These are phyloP conservation scores for Phytophthora meadii DNA, from an alignment of 352 stramenopile genomes.

Conservation along the genomic window DNA sequence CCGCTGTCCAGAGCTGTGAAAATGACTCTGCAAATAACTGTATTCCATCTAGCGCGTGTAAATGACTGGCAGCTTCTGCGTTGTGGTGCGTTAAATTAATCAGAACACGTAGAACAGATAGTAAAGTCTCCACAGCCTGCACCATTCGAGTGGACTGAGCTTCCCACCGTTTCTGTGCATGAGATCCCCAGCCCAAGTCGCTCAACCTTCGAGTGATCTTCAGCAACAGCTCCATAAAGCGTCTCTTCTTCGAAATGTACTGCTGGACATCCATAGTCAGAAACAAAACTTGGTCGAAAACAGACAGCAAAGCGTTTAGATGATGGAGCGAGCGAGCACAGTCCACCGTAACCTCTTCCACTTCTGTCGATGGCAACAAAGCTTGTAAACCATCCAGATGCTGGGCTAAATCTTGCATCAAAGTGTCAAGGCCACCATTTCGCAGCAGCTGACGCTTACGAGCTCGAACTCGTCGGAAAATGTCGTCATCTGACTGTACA, in stretches of 20 bases:
- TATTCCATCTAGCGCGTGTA: conserved; percentile 51
- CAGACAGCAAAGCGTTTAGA: conserved; percentile 49
- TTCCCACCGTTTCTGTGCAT: conserved; percentile 32
- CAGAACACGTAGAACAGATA: conserved; percentile 61
- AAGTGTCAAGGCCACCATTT: conserved; percentile 45
- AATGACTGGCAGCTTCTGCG: conserved; percentile 45
- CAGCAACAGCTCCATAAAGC: conserved; percentile 50
- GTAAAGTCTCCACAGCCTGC: conserved; percentile 49
- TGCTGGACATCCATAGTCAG: conserved; percentile 54
- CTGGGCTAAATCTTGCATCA: conserved; percentile 24
- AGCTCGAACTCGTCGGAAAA: conserved; percentile 34
- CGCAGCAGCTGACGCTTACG: conserved; percentile 52
- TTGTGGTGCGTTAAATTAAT: conserved; percentile 88
- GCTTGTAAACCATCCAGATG: conserved; percentile 9
- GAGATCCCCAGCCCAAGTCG: conserved; percentile 42
- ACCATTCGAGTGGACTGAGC: conserved; percentile 35
- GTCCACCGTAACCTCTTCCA: conserved; percentile 15
- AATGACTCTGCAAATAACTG: conserved; percentile 54
- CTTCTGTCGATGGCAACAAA: neutral
- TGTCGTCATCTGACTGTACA: conserved; percentile 22
- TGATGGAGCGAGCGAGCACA: conserved; percentile 39
- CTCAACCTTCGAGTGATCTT: conserved; percentile 46
- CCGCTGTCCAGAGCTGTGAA: conserved; percentile 32
- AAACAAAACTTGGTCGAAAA: conserved; percentile 79
- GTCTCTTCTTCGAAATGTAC: conserved; percentile 44